Conservation (phyloP, 1,139 yeast species). For the Taphrina betulina region DNA sequence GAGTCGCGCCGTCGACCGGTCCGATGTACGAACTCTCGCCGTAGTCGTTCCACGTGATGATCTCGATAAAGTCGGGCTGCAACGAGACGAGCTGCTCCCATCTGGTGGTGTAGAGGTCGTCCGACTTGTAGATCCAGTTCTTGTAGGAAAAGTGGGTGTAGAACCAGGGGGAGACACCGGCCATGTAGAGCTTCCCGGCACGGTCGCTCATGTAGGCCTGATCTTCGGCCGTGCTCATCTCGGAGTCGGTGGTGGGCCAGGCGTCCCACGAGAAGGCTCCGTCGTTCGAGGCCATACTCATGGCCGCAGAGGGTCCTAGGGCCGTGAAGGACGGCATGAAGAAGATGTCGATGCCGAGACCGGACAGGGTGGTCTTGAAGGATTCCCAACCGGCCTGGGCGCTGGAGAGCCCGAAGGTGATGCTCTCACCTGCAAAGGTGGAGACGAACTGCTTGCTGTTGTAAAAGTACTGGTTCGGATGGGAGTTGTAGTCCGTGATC, state of each 20-base stretch:
- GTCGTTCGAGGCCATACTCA: constrained; percentile 31
- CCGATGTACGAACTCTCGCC: constrained; percentile 36
- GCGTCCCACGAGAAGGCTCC: constrained; percentile 37
- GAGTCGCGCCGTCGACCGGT: constrained; percentile 31
- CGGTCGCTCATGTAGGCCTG: constrained; percentile 33
- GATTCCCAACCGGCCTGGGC: constrained; percentile 30
- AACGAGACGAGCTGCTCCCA: constrained; percentile 35
- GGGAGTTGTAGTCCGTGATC: constrained; percentile 27
- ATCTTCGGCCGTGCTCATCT: constrained; percentile 26
- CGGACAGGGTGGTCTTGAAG: constrained; percentile 31
- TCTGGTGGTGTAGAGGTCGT: constrained; percentile 34
- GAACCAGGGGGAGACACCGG: constrained; percentile 36
- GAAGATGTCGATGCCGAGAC: constrained; percentile 27
- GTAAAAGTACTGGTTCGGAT: constrained; percentile 32
- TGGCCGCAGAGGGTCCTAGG: constrained; percentile 33
- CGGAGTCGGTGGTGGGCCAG: constrained; percentile 35
- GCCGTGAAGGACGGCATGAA: constrained; percentile 36
- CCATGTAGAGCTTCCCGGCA: constrained; percentile 34
- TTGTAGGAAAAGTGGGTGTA: constrained; percentile 36
- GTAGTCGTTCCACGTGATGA: constrained; percentile 37
- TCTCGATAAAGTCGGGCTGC: constrained; percentile 35
- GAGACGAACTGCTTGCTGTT: constrained; percentile 32
- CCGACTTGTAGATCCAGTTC: constrained; percentile 36
- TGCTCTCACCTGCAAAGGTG: constrained; percentile 35
- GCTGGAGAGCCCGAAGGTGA: constrained; percentile 26